Percentiles rank a stretch among this genome's conserved stretches.
These are phyloP conservation scores for Pyrus pyrifolia DNA, from an alignment of 306 rosid genomes.

Conservation along the genomic window DNA sequence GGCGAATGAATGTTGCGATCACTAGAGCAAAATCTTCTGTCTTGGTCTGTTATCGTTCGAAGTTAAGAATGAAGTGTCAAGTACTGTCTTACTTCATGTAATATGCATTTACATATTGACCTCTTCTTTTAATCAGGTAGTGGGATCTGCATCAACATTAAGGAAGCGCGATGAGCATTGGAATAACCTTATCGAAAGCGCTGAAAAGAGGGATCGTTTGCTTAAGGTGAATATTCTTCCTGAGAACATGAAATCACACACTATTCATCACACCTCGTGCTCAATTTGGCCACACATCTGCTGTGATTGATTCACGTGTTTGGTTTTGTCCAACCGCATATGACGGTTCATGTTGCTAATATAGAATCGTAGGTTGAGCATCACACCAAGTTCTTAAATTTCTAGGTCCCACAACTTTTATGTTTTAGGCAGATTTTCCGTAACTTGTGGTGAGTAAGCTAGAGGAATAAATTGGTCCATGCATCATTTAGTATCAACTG, in stretches of 20 bases:
- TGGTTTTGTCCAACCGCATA: background rate
- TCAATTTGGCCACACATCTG: background rate
- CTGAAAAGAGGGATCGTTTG: conserved; percentile 51
- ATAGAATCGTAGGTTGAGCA: background rate
- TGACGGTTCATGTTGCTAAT: background rate
- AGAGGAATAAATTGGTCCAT: background rate
- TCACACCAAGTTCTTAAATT: too few relatives aligned
- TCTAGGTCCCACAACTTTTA: too few relatives aligned
- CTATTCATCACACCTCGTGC: background rate
- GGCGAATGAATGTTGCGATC: conserved; percentile 91
- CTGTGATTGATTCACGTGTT: background rate
- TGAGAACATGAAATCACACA: background rate
- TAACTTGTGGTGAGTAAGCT: background rate
- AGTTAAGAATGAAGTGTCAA: conserved; percentile 1
- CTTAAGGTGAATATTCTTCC: conserved; percentile 46
- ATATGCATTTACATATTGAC: background rate
- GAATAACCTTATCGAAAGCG: conserved; percentile 79
- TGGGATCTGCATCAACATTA: conserved; percentile 85
- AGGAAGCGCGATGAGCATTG: conserved; percentile 54
- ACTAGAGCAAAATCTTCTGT: conserved; percentile 92
- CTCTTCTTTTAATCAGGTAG: conserved; percentile 44
- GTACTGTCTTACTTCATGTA: background rate
- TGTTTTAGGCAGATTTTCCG: too few relatives aligned
- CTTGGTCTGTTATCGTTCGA: conserved; percentile 47
- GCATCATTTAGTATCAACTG: background rate